These are phyloP conservation scores for Solidago caesia DNA, from an alignment of 129 eudicot genomes.

Conservation along the genomic window DNA sequence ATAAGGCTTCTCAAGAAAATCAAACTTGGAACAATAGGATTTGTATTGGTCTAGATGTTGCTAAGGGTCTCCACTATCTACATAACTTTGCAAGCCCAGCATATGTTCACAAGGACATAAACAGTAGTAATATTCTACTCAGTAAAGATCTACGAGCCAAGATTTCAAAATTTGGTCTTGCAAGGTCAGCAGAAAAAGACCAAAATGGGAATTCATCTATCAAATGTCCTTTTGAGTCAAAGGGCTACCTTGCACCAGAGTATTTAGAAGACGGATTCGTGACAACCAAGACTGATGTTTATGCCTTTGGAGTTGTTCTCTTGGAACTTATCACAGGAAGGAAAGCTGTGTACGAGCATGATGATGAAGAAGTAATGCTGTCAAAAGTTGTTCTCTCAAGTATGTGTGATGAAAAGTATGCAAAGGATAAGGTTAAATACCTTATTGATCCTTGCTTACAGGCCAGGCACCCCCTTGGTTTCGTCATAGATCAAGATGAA, in stretches of 20 bases:
- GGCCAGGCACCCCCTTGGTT: conserved; percentile 53
- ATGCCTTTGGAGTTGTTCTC: conserved; percentile 80
- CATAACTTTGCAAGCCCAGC: conserved; percentile 72
- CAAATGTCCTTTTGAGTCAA: conserved; percentile 39
- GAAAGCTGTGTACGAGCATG: conserved; percentile 39
- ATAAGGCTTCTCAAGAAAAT: conserved; percentile 17
- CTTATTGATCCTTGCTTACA: conserved; percentile 57
- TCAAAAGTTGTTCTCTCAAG: conserved; percentile 41
- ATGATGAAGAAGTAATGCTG: conserved; percentile 48
- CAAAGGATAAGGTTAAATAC: conserved; percentile 26
- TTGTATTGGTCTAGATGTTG: conserved; percentile 61
- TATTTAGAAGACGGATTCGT: conserved; percentile 47
- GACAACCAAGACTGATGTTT: conserved; percentile 69
- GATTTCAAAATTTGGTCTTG: conserved; percentile 60
- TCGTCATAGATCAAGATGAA: conserved; percentile 48
- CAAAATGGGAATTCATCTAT: conserved; percentile 39
- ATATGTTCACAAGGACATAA: conserved; percentile 69
- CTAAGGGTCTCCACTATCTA: conserved; percentile 65
- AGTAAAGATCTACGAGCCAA: conserved; percentile 55
- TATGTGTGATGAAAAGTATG: conserved; percentile 33
- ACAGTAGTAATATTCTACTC: conserved; percentile 56
- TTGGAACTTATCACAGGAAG: conserved; percentile 72
- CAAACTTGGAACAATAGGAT: conserved; percentile 56
- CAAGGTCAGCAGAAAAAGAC: conserved; percentile 41
- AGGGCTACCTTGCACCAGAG: conserved; percentile 81